Evolutionary conservation across 2,329 filamentous ascomycete species (phyloP).

Genomic region (Apiospora arundinis): DNA sequence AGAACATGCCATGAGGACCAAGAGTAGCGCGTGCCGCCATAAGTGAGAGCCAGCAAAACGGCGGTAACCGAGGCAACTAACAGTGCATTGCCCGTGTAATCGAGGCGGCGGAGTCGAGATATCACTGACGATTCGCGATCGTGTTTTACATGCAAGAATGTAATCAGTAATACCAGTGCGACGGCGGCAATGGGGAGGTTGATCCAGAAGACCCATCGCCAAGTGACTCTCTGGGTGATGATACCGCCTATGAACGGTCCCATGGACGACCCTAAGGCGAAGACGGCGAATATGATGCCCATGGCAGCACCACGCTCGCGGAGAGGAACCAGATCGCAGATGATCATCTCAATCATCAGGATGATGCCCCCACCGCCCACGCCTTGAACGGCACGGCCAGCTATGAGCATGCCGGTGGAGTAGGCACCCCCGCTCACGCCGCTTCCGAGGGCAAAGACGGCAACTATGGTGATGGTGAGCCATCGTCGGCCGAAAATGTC

Average conservation of each 20-base stretch:
- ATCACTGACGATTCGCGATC: not conserved
- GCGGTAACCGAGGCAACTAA: conserved; percentile 25
- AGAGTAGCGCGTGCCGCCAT: conserved; percentile 25
- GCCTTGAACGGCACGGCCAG: conserved; percentile 21
- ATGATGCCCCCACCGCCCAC: conserved; percentile 21
- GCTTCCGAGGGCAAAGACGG: conserved; percentile 21
- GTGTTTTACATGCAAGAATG: conserved; percentile 37
- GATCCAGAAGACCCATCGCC: conserved; percentile 49
- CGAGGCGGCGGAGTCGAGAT: conserved; percentile 25
- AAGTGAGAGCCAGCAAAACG: conserved; percentile 25
- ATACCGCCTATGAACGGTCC: conserved; percentile 21
- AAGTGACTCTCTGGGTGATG: conserved; percentile 29
- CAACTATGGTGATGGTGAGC: conserved; percentile 4
- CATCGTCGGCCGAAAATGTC: not conserved
- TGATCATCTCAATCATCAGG: conserved; percentile 19
- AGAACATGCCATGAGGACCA: conserved; percentile 36
- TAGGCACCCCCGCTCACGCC: conserved; percentile 21
- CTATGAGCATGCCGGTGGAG: conserved; percentile 18
- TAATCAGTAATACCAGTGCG: conserved; percentile 33
- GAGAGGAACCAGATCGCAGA: conserved; percentile 22
- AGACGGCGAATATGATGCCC: conserved; percentile 1
- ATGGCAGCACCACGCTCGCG: conserved; percentile 19
- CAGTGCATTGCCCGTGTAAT: conserved; percentile 30
- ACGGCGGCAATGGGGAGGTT: conserved; percentile 40
- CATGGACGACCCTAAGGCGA: conserved; percentile 8